phyloP scores from a whole-genome alignment of 495 filamentous ascomycete species.

The Trichoderma orchidacearum region DNA sequence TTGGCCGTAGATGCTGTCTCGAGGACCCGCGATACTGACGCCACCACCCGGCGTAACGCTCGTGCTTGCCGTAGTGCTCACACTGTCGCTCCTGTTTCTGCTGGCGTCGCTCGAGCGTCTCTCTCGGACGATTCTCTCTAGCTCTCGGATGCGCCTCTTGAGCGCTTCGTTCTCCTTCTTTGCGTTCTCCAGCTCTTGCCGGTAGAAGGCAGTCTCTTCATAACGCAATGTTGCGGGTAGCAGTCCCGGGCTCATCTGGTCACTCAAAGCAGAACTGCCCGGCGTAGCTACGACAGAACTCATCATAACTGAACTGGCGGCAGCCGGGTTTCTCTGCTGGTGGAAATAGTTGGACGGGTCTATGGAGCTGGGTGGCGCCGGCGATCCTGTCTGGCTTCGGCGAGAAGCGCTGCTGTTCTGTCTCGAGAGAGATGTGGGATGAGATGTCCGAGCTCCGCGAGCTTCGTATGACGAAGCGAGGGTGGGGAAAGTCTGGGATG shows the following conservation, averaged over 20 bases:
- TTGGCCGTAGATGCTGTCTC: slow-evolving; percentile 6
- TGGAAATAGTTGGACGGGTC: slow-evolving; percentile 19
- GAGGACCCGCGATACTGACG: slow-evolving; percentile 15
- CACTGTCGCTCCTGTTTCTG: slow-evolving; percentile 22
- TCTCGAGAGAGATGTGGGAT: slow-evolving; percentile 20
- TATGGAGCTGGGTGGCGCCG: slow-evolving; percentile 12
- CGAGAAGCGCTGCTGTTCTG: slow-evolving; percentile 31
- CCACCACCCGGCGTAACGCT: slow-evolving; percentile 6
- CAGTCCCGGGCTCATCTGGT: slow-evolving; percentile 27
- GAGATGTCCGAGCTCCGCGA: slow-evolving; percentile 17
- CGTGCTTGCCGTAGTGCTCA: slow-evolving; percentile 21
- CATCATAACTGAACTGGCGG: neutral
- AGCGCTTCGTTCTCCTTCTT: slow-evolving; percentile 73
- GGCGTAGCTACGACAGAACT: slow-evolving; percentile 15
- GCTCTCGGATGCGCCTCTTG: slow-evolving; percentile 56
- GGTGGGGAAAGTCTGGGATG: slow-evolving; percentile 34
- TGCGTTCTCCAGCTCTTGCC: slow-evolving; percentile 55
- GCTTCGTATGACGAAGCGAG: slow-evolving; percentile 16
- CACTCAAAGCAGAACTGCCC: slow-evolving; percentile 7
- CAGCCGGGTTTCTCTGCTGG: slow-evolving; percentile 2
- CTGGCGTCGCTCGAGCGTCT: slow-evolving; percentile 30
- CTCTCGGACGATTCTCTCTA: slow-evolving; percentile 43
- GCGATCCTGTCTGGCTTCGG: slow-evolving; percentile 25
- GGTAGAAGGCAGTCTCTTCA: slow-evolving; percentile 57
- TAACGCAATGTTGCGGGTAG: slow-evolving; percentile 44